A percentile compares a stretch with the other conserved stretches of the same genome.
phyloP scores from a whole-genome alignment of 164 flowering plant species.

The Buxus sempervirens region DNA sequence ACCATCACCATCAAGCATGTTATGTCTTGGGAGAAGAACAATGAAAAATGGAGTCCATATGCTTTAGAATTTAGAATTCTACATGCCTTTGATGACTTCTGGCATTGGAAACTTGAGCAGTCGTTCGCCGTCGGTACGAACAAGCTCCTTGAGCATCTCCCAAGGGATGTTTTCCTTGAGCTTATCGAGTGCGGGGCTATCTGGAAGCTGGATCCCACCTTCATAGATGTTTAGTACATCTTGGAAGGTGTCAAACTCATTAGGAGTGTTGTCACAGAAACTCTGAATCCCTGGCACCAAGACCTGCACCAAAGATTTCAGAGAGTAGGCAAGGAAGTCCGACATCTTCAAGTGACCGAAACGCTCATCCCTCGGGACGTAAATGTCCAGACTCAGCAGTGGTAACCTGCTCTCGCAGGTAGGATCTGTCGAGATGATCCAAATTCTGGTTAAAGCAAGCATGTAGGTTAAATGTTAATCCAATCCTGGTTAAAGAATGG shows the following conservation, averaged over 20 bases:
- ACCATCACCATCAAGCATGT: slow-evolving; percentile 2
- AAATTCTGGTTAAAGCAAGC: neutral
- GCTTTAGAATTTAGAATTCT: too few relatives aligned
- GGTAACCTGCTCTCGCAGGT: slow-evolving; percentile 58
- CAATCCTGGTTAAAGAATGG: too few relatives aligned
- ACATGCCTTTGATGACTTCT: slow-evolving; percentile 52
- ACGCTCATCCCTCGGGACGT: slow-evolving; percentile 88
- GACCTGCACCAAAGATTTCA: slow-evolving; percentile 68
- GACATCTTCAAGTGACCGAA: slow-evolving; percentile 72
- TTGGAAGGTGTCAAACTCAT: slow-evolving; percentile 74
- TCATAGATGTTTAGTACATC: slow-evolving; percentile 68
- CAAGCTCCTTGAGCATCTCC: slow-evolving; percentile 70
- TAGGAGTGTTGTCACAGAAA: slow-evolving; percentile 51
- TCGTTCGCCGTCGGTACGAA: slow-evolving; percentile 61
- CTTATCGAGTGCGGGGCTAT: slow-evolving; percentile 17
- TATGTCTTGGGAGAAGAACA: neutral
- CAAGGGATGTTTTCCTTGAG: slow-evolving; percentile 49
- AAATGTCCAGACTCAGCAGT: slow-evolving; percentile 61
- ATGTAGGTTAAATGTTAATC: too few relatives aligned
- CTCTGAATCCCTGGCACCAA: slow-evolving; percentile 49
- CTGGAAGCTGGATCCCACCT: slow-evolving; percentile 53
- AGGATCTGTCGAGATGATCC: slow-evolving; percentile 46
- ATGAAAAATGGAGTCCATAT: neutral
- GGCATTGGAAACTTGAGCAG: slow-evolving; percentile 73
- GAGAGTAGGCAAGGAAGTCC: slow-evolving; percentile 71